phyloP scores from a whole-genome alignment of 257 asterid species.

The Nicotiana sylvestris region DNA sequence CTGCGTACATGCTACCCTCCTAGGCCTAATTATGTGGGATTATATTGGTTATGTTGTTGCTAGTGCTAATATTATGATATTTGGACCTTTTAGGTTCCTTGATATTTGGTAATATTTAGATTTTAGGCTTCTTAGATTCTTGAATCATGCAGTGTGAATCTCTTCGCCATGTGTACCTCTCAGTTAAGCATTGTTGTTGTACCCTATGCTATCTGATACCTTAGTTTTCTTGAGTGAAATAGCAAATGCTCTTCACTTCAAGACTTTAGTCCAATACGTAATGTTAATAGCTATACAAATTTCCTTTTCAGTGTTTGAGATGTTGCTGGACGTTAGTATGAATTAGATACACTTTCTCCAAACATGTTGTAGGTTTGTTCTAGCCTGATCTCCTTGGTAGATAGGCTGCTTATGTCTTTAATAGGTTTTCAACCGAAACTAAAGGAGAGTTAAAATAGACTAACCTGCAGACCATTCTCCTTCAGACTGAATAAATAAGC shows the following conservation, averaged over 20 bases:
- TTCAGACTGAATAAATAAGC: background rate
- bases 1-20: too few relatives aligned
- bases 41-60: too few relatives aligned
- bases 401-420: background rate
- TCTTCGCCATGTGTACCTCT: background rate
- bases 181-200: background rate
- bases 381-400: background rate
- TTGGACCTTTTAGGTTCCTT: background rate
- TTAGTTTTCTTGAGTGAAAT: background rate
- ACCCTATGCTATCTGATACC: background rate
- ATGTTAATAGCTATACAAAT: background rate
- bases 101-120: background rate
- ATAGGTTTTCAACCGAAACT: background rate
- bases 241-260: background rate
- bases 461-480: background rate
- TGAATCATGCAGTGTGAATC: background rate
- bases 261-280: background rate
- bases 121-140: background rate
- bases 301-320: background rate
- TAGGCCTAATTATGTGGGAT: too few relatives aligned
- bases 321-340: background rate
- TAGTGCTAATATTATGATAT: background rate
- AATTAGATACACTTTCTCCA: background rate
- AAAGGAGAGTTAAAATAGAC: background rate
- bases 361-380: background rate